phyloP scores from a whole-genome alignment of 208 protist genomes.

The Acanthamoeba triangularis region DNA sequence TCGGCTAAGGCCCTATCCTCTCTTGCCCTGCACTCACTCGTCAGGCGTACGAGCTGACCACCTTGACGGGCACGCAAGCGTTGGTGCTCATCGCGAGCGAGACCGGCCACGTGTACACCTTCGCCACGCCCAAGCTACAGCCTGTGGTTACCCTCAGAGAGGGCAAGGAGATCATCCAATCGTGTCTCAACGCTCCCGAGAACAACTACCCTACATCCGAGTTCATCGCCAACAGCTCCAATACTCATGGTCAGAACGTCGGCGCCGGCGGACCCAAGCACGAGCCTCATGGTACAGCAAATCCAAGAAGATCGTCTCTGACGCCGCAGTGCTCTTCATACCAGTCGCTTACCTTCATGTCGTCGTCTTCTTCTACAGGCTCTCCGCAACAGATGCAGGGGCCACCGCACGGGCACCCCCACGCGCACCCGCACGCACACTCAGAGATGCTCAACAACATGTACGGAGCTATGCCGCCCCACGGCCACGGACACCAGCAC shows the following conservation, averaged over 20 bases:
- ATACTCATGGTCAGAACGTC: neutral
- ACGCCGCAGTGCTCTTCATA: too few species aligned
- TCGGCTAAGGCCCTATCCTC: neutral
- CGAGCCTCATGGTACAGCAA: conserved; percentile 7
- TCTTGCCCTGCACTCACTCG: neutral
- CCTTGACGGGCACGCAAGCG: conserved; percentile 93
- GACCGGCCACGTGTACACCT: conserved; percentile 94
- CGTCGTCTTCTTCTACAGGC: neutral
- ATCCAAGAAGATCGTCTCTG: neutral
- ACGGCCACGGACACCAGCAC: conserved; percentile 10
- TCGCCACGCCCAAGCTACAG: conserved; percentile 93
- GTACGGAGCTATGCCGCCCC: conserved; percentile 8
- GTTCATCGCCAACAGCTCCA: conserved; percentile 56
- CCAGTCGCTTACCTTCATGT: too few species aligned
- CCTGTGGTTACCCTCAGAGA: conserved; percentile 91
- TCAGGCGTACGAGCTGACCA: conserved; percentile 91
- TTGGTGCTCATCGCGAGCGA: conserved; percentile 92
- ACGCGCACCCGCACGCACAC: neutral
- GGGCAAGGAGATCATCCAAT: conserved; percentile 91
- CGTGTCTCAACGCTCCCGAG: conserved; percentile 93
- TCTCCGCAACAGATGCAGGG: conserved; percentile 22
- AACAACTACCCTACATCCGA: conserved; percentile 49
- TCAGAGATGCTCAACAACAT: conserved; percentile 31
- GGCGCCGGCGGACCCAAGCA: neutral
- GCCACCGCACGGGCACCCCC: neutral